Evolutionary conservation across 352 stramenopile species (phyloP).

Genomic region (Aphanomyces euteiches): DNA sequence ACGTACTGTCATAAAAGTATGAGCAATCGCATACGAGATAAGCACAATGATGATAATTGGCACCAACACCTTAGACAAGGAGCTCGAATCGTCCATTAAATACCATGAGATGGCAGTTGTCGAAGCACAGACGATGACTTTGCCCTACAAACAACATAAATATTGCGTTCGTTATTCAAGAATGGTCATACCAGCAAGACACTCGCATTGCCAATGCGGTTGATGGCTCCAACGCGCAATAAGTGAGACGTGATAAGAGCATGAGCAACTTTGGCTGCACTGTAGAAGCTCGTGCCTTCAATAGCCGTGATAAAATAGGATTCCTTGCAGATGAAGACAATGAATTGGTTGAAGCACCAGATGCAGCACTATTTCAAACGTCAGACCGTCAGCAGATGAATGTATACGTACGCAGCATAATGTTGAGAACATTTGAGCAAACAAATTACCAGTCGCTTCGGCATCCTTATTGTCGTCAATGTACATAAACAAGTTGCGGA

Average conservation of each 20-base stretch:
- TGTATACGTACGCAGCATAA: constrained; percentile 62
- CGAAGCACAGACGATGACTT: constrained; percentile 68
- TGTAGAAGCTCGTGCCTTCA: constrained; percentile 71
- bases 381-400: background rate
- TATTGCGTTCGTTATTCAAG: background rate
- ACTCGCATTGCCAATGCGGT: constrained; percentile 60
- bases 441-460: constrained; percentile 59
- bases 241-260: constrained; percentile 69
- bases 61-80: constrained; percentile 39
- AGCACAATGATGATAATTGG: constrained; percentile 60
- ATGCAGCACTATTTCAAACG: constrained; percentile 60
- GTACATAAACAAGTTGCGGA: constrained; percentile 76
- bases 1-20: constrained; percentile 73
- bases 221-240: constrained; percentile 57
- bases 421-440: constrained; percentile 54
- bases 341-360: constrained; percentile 77
- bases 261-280: constrained; percentile 70
- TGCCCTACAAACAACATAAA: constrained; percentile 34
- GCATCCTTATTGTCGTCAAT: constrained; percentile 66
- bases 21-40: constrained; percentile 73
- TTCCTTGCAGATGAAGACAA: constrained; percentile 84
- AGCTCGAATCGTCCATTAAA: constrained; percentile 53
- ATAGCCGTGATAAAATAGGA: constrained; percentile 76
- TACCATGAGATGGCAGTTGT: constrained; percentile 70
- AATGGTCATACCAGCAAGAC: constrained; percentile 41